Percentiles rank a stretch among this genome's conserved stretches.
Conservation (phyloP, 371 early-diverging fungal genomes). For the Smittium culicis region DNA sequence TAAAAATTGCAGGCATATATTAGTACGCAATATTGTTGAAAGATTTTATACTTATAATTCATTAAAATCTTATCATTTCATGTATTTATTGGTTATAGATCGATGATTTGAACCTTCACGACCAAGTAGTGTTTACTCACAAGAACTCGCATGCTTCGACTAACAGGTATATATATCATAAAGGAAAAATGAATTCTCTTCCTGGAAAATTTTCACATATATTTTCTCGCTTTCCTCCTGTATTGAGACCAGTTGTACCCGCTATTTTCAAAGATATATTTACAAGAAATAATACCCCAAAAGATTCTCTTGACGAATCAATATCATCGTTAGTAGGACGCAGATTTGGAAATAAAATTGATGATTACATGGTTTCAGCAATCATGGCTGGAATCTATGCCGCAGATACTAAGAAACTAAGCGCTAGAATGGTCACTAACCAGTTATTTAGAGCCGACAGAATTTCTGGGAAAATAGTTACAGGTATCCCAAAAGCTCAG, state of each 20-base stretch:
- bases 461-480: slow-evolving; percentile 13
- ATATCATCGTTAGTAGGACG: slow-evolving; percentile 55
- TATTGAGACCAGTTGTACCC: slow-evolving; percentile 37
- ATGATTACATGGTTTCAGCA: slow-evolving; percentile 65
- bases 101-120: slow-evolving; percentile 41
- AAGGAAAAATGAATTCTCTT: slow-evolving; percentile 46
- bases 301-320: slow-evolving; percentile 42
- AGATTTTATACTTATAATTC: too few relatives aligned
- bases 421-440: slow-evolving; percentile 55
- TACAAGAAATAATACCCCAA: slow-evolving; percentile 11
- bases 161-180: slow-evolving; percentile 66
- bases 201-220: slow-evolving; percentile 39
- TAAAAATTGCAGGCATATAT: too few relatives aligned
- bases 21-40: too few relatives aligned
- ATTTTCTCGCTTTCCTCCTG: slow-evolving; percentile 32
- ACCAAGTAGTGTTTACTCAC: slow-evolving; percentile 42
- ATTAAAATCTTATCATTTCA: too few relatives aligned
- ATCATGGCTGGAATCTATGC: slow-evolving; percentile 89
- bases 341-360: slow-evolving; percentile 54
- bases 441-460: slow-evolving; percentile 29
- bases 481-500: slow-evolving; percentile 7
- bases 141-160: slow-evolving; percentile 55
- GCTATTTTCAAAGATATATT: slow-evolving; percentile 31
- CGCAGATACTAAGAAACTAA: slow-evolving; percentile 60
- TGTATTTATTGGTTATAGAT: too few relatives aligned